Evolutionary conservation across 257 asterid genomes (phyloP).

Genomic region (Schizonepeta tenuifolia): DNA sequence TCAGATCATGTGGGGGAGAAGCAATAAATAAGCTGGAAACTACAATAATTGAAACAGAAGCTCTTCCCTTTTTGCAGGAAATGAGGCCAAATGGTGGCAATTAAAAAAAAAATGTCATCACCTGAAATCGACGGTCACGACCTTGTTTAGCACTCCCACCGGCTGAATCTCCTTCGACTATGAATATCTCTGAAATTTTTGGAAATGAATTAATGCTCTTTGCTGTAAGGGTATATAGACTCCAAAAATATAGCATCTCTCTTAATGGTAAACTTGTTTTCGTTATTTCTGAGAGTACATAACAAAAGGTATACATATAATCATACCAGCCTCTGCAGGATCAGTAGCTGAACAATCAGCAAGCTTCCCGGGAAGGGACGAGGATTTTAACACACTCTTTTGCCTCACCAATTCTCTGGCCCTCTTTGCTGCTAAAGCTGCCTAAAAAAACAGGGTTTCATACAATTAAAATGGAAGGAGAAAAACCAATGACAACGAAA

Average conservation of each 20-base stretch:
- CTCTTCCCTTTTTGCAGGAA: neutral
- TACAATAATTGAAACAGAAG: neutral
- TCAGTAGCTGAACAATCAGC: constrained; percentile 96
- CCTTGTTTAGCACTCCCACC: constrained; percentile 99
- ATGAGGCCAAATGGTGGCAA: constrained; percentile 2
- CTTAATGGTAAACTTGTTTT: neutral
- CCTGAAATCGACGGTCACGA: constrained; percentile 99
- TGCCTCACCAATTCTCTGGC: constrained; percentile 96
- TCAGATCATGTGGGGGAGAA: neutral
- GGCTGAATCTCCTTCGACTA: constrained; percentile 99
- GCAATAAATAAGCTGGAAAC: constrained; percentile 1
- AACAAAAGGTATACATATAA: constrained; percentile 22
- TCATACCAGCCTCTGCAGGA: constrained; percentile 85
- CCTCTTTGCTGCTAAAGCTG: constrained; percentile 96
- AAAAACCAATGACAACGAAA: neutral
- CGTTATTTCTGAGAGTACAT: too few species aligned
- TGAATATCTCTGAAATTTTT: constrained; percentile 79
- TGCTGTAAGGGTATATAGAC: constrained; percentile 10
- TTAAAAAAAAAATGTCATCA: constrained; percentile 28
- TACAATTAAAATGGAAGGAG: neutral
- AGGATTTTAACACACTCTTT: constrained; percentile 81
- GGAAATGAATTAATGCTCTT: constrained; percentile 16
- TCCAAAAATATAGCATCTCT: neutral
- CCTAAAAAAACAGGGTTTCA: constrained; percentile 45
- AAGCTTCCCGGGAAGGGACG: constrained; percentile 98